Percentiles rank a stretch among this genome's conserved stretches.
Conservation (phyloP, 441 rosid species). For the Dalechampia spathulata region DNA sequence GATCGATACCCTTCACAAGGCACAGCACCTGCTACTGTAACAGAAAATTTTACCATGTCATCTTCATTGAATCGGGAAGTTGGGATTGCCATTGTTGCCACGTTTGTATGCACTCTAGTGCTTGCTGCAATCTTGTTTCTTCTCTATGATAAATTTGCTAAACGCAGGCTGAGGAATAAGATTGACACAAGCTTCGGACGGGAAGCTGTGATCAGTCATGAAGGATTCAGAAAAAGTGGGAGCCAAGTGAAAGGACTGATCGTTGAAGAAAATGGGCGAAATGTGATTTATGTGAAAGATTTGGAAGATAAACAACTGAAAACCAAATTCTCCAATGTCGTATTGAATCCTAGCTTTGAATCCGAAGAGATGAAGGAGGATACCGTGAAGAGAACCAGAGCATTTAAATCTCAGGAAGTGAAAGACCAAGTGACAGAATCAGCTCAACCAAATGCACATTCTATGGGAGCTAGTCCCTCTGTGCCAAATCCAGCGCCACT, state of each 20-base stretch:
- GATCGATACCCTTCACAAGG: constrained; percentile 10
- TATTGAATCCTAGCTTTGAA: constrained; percentile 26
- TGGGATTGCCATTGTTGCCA: constrained; percentile 25
- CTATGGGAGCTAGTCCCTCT: not conserved
- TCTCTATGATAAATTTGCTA: constrained; percentile 14
- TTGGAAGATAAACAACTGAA: constrained; percentile 19
- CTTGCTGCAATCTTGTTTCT: constrained; percentile 29
- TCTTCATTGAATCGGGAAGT: constrained; percentile 15
- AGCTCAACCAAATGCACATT: not conserved
- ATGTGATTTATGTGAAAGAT: constrained; percentile 32
- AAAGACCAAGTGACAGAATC: constrained; percentile 8
- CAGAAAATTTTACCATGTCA: too few relatives aligned
- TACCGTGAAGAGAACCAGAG: not conserved
- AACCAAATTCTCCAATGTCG: constrained; percentile 19
- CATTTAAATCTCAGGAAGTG: constrained; percentile 4
- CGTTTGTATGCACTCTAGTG: constrained; percentile 29
- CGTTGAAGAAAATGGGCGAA: constrained; percentile 35
- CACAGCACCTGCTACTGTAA: too few relatives aligned
- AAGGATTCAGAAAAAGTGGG: constrained; percentile 19
- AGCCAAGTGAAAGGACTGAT: constrained; percentile 28
- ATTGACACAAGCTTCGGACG: constrained; percentile 19
- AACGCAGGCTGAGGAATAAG: constrained; percentile 4
- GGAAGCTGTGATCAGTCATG: constrained; percentile 14
- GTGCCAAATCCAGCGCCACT: constrained; percentile 3
- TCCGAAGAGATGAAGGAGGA: constrained; percentile 21